Evolutionary conservation across 2,329 filamentous ascomycete species (phyloP), one percentile per base, ranked within the genome.

Genomic region (Penicillium sp.): DNA sequence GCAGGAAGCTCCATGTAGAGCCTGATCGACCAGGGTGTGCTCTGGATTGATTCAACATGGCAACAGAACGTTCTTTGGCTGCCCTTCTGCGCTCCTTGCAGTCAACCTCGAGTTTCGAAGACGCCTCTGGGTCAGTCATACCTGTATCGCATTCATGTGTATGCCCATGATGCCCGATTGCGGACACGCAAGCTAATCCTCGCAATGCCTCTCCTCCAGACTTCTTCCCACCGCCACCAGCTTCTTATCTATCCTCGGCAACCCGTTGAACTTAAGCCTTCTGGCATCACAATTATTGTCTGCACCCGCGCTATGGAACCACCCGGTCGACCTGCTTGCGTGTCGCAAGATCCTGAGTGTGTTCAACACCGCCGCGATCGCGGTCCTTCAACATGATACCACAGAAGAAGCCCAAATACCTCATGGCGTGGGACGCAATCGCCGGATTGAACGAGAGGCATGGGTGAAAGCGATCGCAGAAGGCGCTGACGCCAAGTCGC

Each of bases 71-170:
- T 57, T 78, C 83, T 39, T 63, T 84, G 29, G 76, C 77, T 43
- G 81, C 79, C 36, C 71, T 84, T 18, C 64, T 85, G 56, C 73
- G 81, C 53, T 81, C 81, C 29, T 69, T 84, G 35, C 81, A 83
- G 61, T 76, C 76, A 5, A 76, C 78, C 40, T 75, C 79, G 2
- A 73, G 76, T 43, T 74, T 78, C 50, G 75, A 82, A 63, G 81
- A 84, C 68, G 81, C 79, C 32, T 75, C 76, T 49, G 73, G 76
- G 81, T 82, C 70, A 55, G 67, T 49, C 36, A 25, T 25, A 42
- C 13, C 34, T 29, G 36, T 36, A 45, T 47, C 39, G 37, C 48
- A 29, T 37, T 12, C 7, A 4, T 27, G 27, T 34, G 42, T 44
- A 39, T 48, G 29, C 11, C 11, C 4, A 5, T 32, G 29, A 27